phyloP scores from a whole-genome alignment of 176 grass and related monocot species.

The Poa pratensis region DNA sequence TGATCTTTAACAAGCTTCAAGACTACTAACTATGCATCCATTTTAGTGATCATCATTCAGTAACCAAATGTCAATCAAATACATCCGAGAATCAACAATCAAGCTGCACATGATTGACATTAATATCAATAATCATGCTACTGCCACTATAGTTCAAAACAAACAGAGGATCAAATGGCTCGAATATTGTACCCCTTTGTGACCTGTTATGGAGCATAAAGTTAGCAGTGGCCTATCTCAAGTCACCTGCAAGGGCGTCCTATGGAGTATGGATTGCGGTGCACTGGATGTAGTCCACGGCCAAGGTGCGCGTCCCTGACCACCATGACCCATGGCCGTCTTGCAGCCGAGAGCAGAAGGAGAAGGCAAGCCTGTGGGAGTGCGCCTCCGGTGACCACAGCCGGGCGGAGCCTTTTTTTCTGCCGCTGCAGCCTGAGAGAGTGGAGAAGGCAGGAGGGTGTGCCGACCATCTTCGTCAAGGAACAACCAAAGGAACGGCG shows the following conservation, averaged over 20 bases:
- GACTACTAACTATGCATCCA: background rate
- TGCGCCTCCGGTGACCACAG: background rate
- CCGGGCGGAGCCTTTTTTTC: too few relatives aligned
- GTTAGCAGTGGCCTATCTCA: too few relatives aligned
- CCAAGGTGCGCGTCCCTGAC: background rate
- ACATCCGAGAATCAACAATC: background rate
- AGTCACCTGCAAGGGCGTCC: too few relatives aligned
- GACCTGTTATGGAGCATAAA: background rate
- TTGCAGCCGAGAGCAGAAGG: background rate
- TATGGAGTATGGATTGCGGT: too few relatives aligned
- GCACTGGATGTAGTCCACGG: background rate
- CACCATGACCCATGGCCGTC: background rate
- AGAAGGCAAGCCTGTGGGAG: background rate
- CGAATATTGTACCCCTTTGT: background rate
- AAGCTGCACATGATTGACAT: background rate
- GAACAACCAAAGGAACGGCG: background rate
- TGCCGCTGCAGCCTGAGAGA: too few relatives aligned
- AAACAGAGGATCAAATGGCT: background rate
- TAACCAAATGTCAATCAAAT: background rate
- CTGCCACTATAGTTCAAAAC: background rate
- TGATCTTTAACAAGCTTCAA: background rate
- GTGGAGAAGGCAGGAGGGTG: too few relatives aligned
- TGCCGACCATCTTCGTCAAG: background rate
- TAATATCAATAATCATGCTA: background rate
- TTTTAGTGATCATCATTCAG: background rate